Base-by-base conservation (phyloP, 176 grass and related monocot species). In the Canna indica region DNA sequence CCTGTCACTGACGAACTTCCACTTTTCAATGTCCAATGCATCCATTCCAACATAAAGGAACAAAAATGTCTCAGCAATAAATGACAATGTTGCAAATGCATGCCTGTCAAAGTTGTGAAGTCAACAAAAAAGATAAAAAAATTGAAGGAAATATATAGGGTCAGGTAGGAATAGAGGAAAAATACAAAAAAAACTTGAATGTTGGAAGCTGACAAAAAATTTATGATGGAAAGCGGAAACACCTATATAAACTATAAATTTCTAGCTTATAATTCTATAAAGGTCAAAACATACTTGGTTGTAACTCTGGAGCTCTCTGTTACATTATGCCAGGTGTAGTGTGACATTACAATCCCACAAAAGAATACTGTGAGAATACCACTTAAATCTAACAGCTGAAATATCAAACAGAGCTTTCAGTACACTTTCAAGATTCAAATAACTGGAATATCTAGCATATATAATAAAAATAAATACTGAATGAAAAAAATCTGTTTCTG, bases 21-120 rank as follows among this genome's bases (percentile, higher is more conserved):
- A 99, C 73, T 94, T 99, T 74, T 99, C 95, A 7, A 99, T 94
- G 57, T 99, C 95, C 25, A 99, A 80, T 33, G 95, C 90, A 86
- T 99, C 95, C 82, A 91, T 99, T 25, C 95, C 95, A 68, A 99
- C 95, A 88, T 99, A 99, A 25, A 94, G 86, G 69, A 99, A 99
- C 39, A 99, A 81, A 80, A 90, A 94, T 41, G 77, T 90, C 86
- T 99, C 95, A 3, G 90, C 82, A 47, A 99, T 94, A 88, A 99
- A 99, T 65, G 95, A 99, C 72, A 99, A 54, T 25, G 95, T 99
- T 54, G 95, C 95, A 78, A 99, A 99, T 15, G 82, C 82, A 84
- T 99, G 95, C 78, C 95, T 99, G 65, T 20, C 57, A 72, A 29
- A 7, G 59, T 65, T n/a, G 18, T 59, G 15, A 17, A 71, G 24